Percentiles rank a stretch among this genome's conserved stretches.
phyloP scores from a whole-genome alignment of 2,329 filamentous ascomycete species.

The Xylariaceae sp. region DNA sequence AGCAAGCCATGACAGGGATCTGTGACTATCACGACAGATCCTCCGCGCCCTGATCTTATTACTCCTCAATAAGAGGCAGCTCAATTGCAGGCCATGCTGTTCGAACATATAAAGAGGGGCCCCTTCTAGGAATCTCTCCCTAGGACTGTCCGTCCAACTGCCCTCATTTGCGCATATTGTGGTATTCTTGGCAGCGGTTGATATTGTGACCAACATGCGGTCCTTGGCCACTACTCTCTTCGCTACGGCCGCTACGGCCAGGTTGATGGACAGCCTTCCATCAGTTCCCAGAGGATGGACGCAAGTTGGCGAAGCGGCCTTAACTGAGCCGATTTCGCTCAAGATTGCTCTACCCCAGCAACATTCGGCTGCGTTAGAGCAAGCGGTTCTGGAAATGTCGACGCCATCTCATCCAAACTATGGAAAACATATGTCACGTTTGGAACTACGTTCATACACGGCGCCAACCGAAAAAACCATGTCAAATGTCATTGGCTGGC shows the following conservation, averaged over 20 bases:
- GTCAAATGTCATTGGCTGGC: conserved; percentile 42
- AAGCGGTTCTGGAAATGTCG: conserved; percentile 45
- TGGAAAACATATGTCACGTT: conserved; percentile 45
- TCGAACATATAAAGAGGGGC: not conserved
- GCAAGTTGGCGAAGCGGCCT: conserved; percentile 21
- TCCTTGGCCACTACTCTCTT: conserved; percentile 22
- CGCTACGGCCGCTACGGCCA: conserved; percentile 26
- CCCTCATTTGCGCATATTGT: too few species aligned
- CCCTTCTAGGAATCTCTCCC: not conserved
- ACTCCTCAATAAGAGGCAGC: not conserved
- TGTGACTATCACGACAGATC: too few species aligned
- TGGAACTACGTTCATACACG: conserved; percentile 47
- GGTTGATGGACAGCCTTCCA: conserved; percentile 27
- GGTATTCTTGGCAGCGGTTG: not conserved
- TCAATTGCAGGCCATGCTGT: not conserved
- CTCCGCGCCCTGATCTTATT: not conserved
- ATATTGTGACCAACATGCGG: conserved; percentile 20
- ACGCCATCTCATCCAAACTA: conserved; percentile 44
- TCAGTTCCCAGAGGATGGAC: conserved; percentile 27
- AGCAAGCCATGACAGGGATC: not conserved
- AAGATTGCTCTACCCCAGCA: conserved; percentile 25
- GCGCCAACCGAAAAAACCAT: conserved; percentile 38
- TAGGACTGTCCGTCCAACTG: not conserved
- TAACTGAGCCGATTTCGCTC: conserved; percentile 23
- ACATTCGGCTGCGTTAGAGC: conserved; percentile 35